A percentile compares a stretch with the other conserved stretches of the same genome.
Conservation (phyloP, 768 basidiomycete genomes). For the Strobilomyces confusus region DNA sequence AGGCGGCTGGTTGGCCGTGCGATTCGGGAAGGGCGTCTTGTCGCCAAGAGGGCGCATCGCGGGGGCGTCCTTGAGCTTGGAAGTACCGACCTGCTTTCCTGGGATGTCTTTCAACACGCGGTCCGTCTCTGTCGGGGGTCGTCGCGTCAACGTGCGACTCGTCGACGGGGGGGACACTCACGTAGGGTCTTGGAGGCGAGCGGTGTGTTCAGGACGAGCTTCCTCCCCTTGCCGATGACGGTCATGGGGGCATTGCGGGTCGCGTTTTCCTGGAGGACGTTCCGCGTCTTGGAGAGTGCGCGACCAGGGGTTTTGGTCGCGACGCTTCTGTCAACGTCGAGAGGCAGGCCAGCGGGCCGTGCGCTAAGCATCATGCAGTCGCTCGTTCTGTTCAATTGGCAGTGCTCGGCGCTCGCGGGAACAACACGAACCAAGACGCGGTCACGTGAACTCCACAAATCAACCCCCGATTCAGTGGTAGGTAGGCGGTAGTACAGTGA, state of each 20-base stretch:
- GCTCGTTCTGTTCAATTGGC: not conserved
- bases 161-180: slow-evolving; percentile 6
- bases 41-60: slow-evolving; percentile 55
- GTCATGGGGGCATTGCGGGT: slow-evolving; percentile 37
- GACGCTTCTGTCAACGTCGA: slow-evolving; percentile 25
- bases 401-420: not conserved
- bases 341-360: slow-evolving; percentile 21
- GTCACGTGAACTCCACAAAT: slow-evolving; percentile 22
- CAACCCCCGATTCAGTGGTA: no score
- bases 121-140: slow-evolving; percentile 15
- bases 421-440: slow-evolving; percentile 22
- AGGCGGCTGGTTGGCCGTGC: slow-evolving; percentile 34
- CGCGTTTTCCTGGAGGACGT: slow-evolving; percentile 49
- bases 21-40: slow-evolving; percentile 76
- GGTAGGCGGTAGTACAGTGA: no score
- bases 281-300: slow-evolving; percentile 35
- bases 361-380: slow-evolving; percentile 26
- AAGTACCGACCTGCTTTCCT: slow-evolving; percentile 28
- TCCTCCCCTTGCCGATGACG: slow-evolving; percentile 45
- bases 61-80: slow-evolving; percentile 21
- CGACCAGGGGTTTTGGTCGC: slow-evolving; percentile 55
- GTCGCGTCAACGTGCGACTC: not conserved
- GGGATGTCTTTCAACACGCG: slow-evolving; percentile 17
- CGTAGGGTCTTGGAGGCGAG: slow-evolving; percentile 29
- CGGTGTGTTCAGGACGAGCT: slow-evolving; percentile 34